A percentile compares a stretch with the other conserved stretches of the same genome.
phyloP scores from a whole-genome alignment of 805 yeast genomes.

The Jamesozyma jinghongensis region DNA sequence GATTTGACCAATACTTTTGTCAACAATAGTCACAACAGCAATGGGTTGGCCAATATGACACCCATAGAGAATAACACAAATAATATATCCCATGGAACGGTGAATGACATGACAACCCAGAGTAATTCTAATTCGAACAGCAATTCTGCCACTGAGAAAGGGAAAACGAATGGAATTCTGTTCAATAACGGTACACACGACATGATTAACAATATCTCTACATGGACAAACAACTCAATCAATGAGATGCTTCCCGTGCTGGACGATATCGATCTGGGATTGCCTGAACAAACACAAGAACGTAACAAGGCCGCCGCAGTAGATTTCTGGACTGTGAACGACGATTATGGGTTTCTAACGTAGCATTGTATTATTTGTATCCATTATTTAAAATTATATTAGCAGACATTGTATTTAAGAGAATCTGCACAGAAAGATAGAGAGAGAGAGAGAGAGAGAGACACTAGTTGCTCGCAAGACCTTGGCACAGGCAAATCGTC shows the following conservation, averaged over 20 bases:
- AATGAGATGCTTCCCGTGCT: too few species aligned
- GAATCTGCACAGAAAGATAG: too few species aligned
- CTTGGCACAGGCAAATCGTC: too few species aligned
- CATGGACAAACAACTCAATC: constrained; percentile 38
- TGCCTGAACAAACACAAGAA: not conserved
- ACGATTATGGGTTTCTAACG: constrained; percentile 39
- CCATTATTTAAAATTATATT: too few species aligned
- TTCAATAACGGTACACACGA: constrained; percentile 39
- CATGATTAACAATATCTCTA: constrained; percentile 53
- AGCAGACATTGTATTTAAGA: too few species aligned
- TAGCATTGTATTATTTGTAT: too few species aligned
- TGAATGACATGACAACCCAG: not conserved
- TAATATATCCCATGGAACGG: not conserved
- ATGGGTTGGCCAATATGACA: too few species aligned
- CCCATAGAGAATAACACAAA: not conserved
- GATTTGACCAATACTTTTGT: too few species aligned
- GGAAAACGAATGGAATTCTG: constrained; percentile 11
- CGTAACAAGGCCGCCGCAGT: constrained; percentile 17
- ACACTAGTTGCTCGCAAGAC: too few species aligned
- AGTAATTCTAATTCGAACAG: not conserved
- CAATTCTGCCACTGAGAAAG: not conserved
- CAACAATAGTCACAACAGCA: too few species aligned
- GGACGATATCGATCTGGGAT: not conserved
- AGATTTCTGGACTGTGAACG: constrained; percentile 39
- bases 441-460: too few species aligned